Evolutionary conservation across 345 rosid genomes (phyloP).

Genomic region (Psidium friedrichsthalianum): DNA sequence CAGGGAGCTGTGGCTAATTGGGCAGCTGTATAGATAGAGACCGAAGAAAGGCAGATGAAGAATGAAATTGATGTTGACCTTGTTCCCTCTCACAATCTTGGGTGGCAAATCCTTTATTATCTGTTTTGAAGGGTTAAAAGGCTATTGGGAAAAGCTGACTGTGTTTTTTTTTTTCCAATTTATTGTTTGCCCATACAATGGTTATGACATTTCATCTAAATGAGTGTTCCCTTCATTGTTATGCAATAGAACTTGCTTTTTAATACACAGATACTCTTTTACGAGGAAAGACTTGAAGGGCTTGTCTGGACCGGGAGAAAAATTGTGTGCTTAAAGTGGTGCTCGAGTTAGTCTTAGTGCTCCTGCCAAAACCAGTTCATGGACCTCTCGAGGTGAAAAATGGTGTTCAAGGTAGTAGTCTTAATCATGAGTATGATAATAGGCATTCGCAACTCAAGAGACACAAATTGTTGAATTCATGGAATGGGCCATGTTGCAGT

Average conservation of each 20-base stretch:
- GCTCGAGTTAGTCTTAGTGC: background rate
- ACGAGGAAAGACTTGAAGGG: background rate
- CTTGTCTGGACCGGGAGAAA: background rate
- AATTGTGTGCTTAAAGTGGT: background rate
- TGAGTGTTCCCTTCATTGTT: background rate
- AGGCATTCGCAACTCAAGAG: background rate
- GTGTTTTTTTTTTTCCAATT: background rate
- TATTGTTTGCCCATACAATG: background rate
- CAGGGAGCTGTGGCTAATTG: too few relatives aligned
- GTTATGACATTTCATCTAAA: background rate
- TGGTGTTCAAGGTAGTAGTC: background rate
- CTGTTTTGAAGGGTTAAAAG: background rate
- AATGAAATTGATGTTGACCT: too few relatives aligned
- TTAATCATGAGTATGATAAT: background rate
- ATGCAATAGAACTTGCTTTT: background rate
- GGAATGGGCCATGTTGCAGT: background rate
- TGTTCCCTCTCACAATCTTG: too few relatives aligned
- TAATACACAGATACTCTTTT: background rate
- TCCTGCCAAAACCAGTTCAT: background rate
- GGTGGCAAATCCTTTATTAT: too few relatives aligned
- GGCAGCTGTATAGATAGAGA: too few relatives aligned
- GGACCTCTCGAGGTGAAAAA: background rate
- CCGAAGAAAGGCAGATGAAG: too few relatives aligned
- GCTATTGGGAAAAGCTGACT: background rate
- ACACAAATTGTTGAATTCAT: background rate